Evolutionary conservation across 306 rosid genomes (phyloP), one percentile per base, ranked within the genome.

Genomic region (Morella rubra): DNA sequence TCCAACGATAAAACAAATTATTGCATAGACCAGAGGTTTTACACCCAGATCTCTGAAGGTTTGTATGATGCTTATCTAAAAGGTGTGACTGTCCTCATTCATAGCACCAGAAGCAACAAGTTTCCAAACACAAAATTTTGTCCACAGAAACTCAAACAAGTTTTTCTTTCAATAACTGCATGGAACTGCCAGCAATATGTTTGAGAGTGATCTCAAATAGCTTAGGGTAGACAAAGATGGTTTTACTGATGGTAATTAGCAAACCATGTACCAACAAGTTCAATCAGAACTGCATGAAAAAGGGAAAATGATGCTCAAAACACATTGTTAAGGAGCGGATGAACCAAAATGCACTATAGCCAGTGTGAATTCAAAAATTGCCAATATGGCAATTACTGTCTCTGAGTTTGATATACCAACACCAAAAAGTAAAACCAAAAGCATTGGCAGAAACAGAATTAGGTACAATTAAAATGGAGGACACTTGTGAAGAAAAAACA

Each of bases 41-140:
- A 61, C 68, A 13, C 41, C 68, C 27, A 13, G 41, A 15, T 61
- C 4, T 13, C 15, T 44, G 27, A 16, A 2, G 32, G 32, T 42
- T 27, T 37, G 14, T 61, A 32, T 61, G 68, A 42, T n/a, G n/a
- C n/a, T 32, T 32, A 32, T 27, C 44, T 61, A 66, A 66, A 42
- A 66, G 71, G 15, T 42, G 50, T n/a, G 20, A n/a, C 51, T 18
- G 13, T 64, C 71, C 71, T 66, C 71, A 41, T 41, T 15, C 51
- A 66, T 15, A 66, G 51, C 27, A 18, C 41, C 12, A 27, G 44
- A 24, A 60, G 67, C 27, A 9, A 65, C 22, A 66, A 44, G 46
- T 42, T n/a, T n/a, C 19, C 32, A 66, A 66, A 44, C 24, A 64
- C 46, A 20, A 7, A n/a, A n/a, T 64, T 64, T n/a, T 64, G 46